Percentiles rank a stretch among this genome's conserved stretches.
Evolutionary conservation across 139 green algal species (phyloP).

Genomic region (Tetraselmis striata): DNA sequence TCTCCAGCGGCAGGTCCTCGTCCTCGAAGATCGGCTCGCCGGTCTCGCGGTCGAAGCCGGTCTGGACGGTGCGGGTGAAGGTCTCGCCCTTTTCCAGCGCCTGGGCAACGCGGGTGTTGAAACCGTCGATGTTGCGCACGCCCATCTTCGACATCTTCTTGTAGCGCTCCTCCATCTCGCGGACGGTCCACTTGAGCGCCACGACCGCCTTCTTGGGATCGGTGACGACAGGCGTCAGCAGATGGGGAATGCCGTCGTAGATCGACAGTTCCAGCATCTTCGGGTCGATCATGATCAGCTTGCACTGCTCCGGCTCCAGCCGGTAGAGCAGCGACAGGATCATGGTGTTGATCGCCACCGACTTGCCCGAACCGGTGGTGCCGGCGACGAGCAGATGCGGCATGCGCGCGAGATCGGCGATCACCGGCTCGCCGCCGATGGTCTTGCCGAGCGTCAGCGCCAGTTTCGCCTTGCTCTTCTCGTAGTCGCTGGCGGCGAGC

Average conservation of each 20-base stretch:
- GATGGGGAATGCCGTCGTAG: constrained; percentile 8
- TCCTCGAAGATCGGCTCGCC: too few species aligned
- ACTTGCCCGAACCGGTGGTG: background rate
- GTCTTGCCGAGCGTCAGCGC: background rate
- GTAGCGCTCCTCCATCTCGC: constrained; percentile 9
- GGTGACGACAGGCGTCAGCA: constrained; percentile 7
- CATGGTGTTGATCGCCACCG: background rate
- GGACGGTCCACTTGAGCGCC: constrained; percentile 1
- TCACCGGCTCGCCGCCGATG: background rate
- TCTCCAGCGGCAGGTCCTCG: too few species aligned
- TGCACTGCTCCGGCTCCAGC: too few species aligned
- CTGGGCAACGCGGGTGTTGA: background rate
- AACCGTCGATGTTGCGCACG: constrained; percentile 1
- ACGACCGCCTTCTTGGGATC: background rate
- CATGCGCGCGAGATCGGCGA: background rate
- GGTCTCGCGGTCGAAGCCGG: background rate
- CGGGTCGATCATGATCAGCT: constrained; percentile 8
- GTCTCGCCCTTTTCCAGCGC: background rate
- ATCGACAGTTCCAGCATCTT: constrained; percentile 8
- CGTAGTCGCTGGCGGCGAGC: background rate
- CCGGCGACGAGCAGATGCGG: background rate
- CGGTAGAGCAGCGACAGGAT: background rate
- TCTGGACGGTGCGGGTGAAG: background rate
- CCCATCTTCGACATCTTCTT: background rate
- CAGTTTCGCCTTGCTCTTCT: background rate